Evolutionary conservation across 805 yeast genomes (phyloP).

Genomic region (Candida krabiensis): DNA sequence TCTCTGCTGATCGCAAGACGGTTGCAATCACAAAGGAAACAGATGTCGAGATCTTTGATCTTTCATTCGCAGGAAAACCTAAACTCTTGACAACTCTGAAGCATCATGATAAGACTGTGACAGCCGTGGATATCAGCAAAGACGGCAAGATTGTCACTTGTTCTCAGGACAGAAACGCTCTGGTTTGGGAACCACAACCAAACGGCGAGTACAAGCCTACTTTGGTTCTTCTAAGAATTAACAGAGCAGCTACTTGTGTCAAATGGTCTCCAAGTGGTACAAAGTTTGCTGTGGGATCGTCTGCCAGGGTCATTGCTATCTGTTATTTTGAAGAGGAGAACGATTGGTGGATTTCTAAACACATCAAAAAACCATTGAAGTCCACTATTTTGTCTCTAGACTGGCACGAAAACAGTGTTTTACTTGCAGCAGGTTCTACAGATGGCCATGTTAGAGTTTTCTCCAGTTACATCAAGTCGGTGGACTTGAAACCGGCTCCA

Average conservation of each 20-base stretch:
- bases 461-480: slow-evolving; percentile 83
- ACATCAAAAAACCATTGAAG: slow-evolving; percentile 90
- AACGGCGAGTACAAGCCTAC: slow-evolving; percentile 76
- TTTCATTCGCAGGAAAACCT: slow-evolving; percentile 53
- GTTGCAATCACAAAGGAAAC: slow-evolving; percentile 84
- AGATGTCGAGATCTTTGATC: slow-evolving; percentile 70
- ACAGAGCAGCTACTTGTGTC: slow-evolving; percentile 92
- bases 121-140: slow-evolving; percentile 87
- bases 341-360: slow-evolving; percentile 99
- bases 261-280: slow-evolving; percentile 94
- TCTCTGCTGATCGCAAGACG: slow-evolving; percentile 59
- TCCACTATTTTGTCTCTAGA: slow-evolving; percentile 79
- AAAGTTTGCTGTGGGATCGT: slow-evolving; percentile 96
- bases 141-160: slow-evolving; percentile 94
- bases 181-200: slow-evolving; percentile 85
- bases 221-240: slow-evolving; percentile 86
- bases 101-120: slow-evolving; percentile 91
- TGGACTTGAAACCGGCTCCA: slow-evolving; percentile 79
- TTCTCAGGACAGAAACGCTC: slow-evolving; percentile 96
- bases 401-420: slow-evolving; percentile 93
- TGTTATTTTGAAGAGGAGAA: slow-evolving; percentile 95
- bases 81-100: slow-evolving; percentile 61
- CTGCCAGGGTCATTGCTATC: slow-evolving; percentile 90
- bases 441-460: slow-evolving; percentile 92
- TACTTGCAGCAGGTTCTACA: slow-evolving; percentile 87